Percentiles rank a stretch among this genome's conserved stretches.
Evolutionary conservation across 768 basidiomycete species (phyloP).

Genomic region (Lentinula guzmanii): DNA sequence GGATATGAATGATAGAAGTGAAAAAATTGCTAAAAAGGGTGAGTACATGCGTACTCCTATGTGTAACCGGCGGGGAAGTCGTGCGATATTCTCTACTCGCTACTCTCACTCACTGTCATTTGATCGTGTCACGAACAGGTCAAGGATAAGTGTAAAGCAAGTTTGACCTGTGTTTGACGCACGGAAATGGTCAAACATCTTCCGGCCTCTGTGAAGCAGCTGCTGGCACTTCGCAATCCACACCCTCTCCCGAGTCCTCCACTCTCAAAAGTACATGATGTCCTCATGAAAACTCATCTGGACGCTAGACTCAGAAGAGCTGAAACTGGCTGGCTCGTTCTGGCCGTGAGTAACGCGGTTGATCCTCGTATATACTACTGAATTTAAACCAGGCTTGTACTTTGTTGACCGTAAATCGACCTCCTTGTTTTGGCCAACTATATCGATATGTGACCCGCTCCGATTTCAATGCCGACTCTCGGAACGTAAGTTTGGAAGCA

Average conservation of each 20-base stretch:
- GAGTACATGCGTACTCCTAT: too few relatives aligned
- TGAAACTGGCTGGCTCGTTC: constrained; percentile 76
- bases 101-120: too few relatives aligned
- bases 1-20: background rate
- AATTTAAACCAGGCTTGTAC: constrained; percentile 60
- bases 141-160: too few relatives aligned
- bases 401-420: constrained; percentile 76
- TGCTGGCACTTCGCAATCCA: constrained; percentile 63
- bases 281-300: constrained; percentile 57
- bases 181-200: constrained; percentile 39
- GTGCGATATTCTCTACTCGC: too few relatives aligned
- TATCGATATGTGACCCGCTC: constrained; percentile 70
- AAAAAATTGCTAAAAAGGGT: too few relatives aligned
- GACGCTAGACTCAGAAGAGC: constrained; percentile 62
- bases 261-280: constrained; percentile 38
- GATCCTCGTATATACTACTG: constrained; percentile 9
- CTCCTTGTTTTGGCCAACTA: constrained; percentile 71
- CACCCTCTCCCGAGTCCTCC: constrained; percentile 54
- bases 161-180: background rate
- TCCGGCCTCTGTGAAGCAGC: constrained; percentile 64
- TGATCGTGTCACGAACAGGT: too few relatives aligned
- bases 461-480: constrained; percentile 30
- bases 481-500: constrained; percentile 36
- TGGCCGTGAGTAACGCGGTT: constrained; percentile 47
- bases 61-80: too few relatives aligned